Conservation (phyloP, 805 yeast genomes). For the Kodamaea lidongshanica region DNA sequence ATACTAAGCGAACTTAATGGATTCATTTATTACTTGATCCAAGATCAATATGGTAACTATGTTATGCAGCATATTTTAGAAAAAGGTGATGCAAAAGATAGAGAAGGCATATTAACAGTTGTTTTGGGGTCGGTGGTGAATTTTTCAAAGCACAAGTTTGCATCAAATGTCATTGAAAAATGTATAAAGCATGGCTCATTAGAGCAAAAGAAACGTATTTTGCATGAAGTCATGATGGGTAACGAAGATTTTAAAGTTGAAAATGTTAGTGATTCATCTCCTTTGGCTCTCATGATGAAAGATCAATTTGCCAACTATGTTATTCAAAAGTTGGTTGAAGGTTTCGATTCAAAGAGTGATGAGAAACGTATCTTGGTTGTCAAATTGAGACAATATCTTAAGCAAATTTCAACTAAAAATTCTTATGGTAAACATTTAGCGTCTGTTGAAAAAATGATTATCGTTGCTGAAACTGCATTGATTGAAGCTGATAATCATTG, state of each 20-base stretch:
- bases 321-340: constrained; percentile 87
- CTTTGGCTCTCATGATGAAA: constrained; percentile 88
- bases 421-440: constrained; percentile 79
- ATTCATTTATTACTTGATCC: constrained; percentile 69
- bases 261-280: constrained; percentile 54
- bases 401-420: constrained; percentile 56
- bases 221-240: constrained; percentile 57
- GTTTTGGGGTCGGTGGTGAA: constrained; percentile 69
- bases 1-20: constrained; percentile 69
- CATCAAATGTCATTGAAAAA: constrained; percentile 95
- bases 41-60: constrained; percentile 96
- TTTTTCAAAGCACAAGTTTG: constrained; percentile 93
- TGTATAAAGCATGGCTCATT: constrained; percentile 70
- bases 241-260: constrained; percentile 43
- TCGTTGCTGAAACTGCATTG: constrained; percentile 46
- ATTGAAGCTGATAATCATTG: constrained; percentile 30
- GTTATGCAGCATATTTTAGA: constrained; percentile 94
- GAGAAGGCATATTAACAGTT: constrained; percentile 55
- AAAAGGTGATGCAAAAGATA: constrained; percentile 61
- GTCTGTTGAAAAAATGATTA: constrained; percentile 67
- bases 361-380: constrained; percentile 65
- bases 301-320: constrained; percentile 98
- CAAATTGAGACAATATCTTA: constrained; percentile 74
- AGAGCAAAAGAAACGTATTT: constrained; percentile 55
- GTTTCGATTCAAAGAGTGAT: constrained; percentile 52